Base-by-base conservation (phyloP, 352 stramenopile genomes). In the Phytophthora sojae region DNA sequence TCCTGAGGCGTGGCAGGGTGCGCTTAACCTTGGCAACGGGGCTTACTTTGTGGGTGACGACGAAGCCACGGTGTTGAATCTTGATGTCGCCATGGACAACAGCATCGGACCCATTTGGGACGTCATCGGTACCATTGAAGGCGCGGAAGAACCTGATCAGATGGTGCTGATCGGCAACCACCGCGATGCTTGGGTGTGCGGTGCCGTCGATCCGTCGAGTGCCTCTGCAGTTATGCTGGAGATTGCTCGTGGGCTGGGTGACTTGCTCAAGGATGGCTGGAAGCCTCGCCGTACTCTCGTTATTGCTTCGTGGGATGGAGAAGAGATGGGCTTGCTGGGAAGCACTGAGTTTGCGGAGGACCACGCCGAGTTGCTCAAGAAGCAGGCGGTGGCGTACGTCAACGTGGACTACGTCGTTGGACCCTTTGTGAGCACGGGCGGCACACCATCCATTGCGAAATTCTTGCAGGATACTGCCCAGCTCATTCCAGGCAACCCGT, bases 121-220 rank as follows among this genome's bases (percentile, higher is more conserved):
- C 35, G 73, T 80, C 7, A 75, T 80, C 23, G 73, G 73, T 32
- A 80, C 80, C 15, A 94, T 98, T 62, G 75, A 90, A 39, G 90
- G 86, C 29, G 59, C 67, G 0, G 70, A 80, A 15, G 72, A 86
- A 35, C 76, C 89, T 3, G 88, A 95, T 9, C 75, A 91, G 56
- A 83, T 87, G 23, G 83, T 97, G 14, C 32, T 97, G n/a, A 80
- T 97, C 35, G 90, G 91, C 37, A 98, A 98, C 73, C 93, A 98
- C 67, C 87, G 93, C 23, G 93, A 98, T 69, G 92, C 91, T 5
- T 98, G 93, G 93, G 89, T 97, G 17, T 80, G 73, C 17, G 73
- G 73, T 26, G 73, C 73, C 17, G 65, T 80, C 0, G 73, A 80
- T 23, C 93, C 93, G 11, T 94, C 93, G 23, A 93, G 80, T 23